Evolutionary conservation across 805 yeast genomes (phyloP), one percentile per base, ranked within the genome.

Genomic region (Brettanomyces nanus): DNA sequence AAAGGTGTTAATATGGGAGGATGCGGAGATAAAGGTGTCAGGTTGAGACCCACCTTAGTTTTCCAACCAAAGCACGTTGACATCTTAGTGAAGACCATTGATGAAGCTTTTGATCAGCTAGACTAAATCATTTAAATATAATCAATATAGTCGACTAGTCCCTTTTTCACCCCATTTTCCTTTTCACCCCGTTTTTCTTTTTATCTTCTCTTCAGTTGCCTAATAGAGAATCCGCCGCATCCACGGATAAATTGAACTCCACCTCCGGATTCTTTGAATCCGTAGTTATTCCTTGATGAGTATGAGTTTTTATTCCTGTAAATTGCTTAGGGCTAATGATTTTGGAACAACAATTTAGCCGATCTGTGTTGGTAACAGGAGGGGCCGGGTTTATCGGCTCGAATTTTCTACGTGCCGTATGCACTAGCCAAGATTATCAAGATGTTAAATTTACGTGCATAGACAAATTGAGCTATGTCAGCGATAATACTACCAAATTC

Each of bases 1-100:
- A 63, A 64, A 29, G 85, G 85, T 36, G 66, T 78, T 44, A 78
- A 78, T 53, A 70, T 75, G 35, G 85, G 85, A 40, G 85, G 83
- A 18, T 78, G 84, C 57, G 79, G 82, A 40, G 80, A 71, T 22
- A 44, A 46, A 9, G 58, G 77, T 21, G 69, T 78, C 31, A 69
- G 85, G 61, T 67, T 78, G 55, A 72, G 85, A 64, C 85, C 85
- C 23, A 61, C 80, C 9, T 66, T 78, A 49, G 70, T 76, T 19
- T 78, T 78, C 53, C 80, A 72, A 45, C 62, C 69, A 49, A 68
- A 69, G 46, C 85, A 78, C 50, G 82, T 75, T 15, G 81, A 77
- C 49, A 54, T 78, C 7, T 67, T 78, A 40, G 48, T 74, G 39
- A 68, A 54, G 1, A 59, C n/a, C n/a, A n/a, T n/a, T n/a, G n/a